A percentile compares a stretch with the other conserved stretches of the same genome.
Conservation (phyloP, 495 filamentous ascomycete species). For the Aspergillus affinis region DNA sequence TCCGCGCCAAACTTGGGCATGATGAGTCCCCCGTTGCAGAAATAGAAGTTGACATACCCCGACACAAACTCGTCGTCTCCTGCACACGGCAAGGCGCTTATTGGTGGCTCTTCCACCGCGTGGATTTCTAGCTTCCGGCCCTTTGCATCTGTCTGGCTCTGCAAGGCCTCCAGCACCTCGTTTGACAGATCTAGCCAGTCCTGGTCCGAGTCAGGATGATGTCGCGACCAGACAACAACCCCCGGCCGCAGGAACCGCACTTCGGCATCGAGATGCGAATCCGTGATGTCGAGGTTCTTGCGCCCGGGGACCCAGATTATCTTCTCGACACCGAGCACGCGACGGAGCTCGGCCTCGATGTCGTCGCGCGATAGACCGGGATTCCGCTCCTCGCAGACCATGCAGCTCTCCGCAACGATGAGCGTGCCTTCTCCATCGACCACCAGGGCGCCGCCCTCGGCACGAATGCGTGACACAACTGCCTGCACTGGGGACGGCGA, state of each 20-base stretch:
- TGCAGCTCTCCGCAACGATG: conserved; percentile 29
- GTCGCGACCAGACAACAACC: conserved; percentile 23
- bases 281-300: conserved; percentile 26
- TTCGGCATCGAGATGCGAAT: conserved; percentile 29
- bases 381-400: conserved; percentile 27
- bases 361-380: conserved; percentile 20
- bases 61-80: conserved; percentile 23
- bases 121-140: conserved; percentile 26
- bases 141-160: conserved; percentile 23
- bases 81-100: conserved; percentile 14
- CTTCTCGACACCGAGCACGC: conserved; percentile 26
- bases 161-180: conserved; percentile 23
- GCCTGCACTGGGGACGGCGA: conserved; percentile 16
- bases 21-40: conserved; percentile 28
- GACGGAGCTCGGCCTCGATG: conserved; percentile 27
- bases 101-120: conserved; percentile 23
- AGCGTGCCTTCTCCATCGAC: conserved; percentile 31
- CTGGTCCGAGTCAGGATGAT: conserved; percentile 11
- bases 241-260: conserved; percentile 27
- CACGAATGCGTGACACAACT: conserved; percentile 20
- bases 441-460: conserved; percentile 28
- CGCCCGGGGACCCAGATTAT: conserved; percentile 31
- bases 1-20: conserved; percentile 28
- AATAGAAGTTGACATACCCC: conserved; percentile 31
- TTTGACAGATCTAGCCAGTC: conserved; percentile 25